These are phyloP conservation scores for Xylaria sp. DNA, from an alignment of 2,329 filamentous ascomycete species.

Conservation along the genomic window DNA sequence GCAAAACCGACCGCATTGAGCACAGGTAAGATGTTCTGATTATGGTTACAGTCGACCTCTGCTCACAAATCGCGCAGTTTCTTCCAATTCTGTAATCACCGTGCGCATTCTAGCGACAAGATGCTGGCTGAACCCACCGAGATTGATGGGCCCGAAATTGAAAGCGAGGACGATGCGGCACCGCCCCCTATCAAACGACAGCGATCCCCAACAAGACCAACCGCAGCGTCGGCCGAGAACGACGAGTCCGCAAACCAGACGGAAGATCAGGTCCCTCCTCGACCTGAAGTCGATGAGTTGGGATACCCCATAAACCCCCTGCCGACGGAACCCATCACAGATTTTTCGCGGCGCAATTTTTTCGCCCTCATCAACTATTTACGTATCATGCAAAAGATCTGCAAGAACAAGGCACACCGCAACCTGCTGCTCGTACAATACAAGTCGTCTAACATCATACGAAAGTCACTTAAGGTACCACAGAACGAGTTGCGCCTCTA, in stretches of 20 bases:
- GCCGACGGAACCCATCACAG: slow-evolving; percentile 77
- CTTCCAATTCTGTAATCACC: slow-evolving; percentile 81
- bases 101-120: slow-evolving; percentile 35
- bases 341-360: slow-evolving; percentile 92
- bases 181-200: slow-evolving; percentile 78
- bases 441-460: slow-evolving; percentile 89
- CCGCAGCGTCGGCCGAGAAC: slow-evolving; percentile 31
- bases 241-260: slow-evolving; percentile 35
- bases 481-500: slow-evolving; percentile 87
- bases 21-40: slow-evolving; percentile 63
- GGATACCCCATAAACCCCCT: slow-evolving; percentile 75
- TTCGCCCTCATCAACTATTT: slow-evolving; percentile 95
- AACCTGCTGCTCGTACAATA: slow-evolving; percentile 93
- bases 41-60: not conserved
- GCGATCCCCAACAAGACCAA: slow-evolving; percentile 48
- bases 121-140: slow-evolving; percentile 32
- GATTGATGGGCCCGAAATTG: slow-evolving; percentile 45
- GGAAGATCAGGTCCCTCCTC: slow-evolving; percentile 40
- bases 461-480: slow-evolving; percentile 88
- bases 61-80: slow-evolving; percentile 59
- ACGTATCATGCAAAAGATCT: slow-evolving; percentile 96
- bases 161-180: slow-evolving; percentile 75
- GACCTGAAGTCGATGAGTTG: slow-evolving; percentile 79
- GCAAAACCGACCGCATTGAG: slow-evolving; percentile 79
- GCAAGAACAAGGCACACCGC: slow-evolving; percentile 91